Base-by-base conservation (phyloP, 1,139 yeast genomes). In the Candida mesenterica region DNA sequence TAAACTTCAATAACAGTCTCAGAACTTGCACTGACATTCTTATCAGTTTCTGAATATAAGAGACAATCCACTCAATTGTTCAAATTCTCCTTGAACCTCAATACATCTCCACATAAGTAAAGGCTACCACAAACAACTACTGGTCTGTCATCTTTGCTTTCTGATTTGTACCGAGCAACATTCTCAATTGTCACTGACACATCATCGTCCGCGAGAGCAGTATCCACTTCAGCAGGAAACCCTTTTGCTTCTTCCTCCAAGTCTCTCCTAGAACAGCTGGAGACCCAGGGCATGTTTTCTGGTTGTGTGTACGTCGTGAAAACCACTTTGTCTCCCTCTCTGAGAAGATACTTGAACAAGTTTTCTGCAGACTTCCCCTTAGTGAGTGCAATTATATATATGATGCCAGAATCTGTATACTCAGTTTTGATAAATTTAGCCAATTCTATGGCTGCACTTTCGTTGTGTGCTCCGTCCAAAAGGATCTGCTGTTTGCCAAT, bases 241-340 rank as follows among this genome's bases (percentile, higher is more conserved):
- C 50, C 42, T 19, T 36, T 27, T 2, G 75, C 68, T 15, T 57
- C 52, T 8, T 43, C 28, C 23, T 59, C 56, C 12, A 83, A 51
- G 3, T 61, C 67, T 1, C 53, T 53, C 0, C 74, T 57, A 2
- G 65, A 59, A 43, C 67, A 69, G 2, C 87, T 62, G 17, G 65
- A 51, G 10, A 92, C 79, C 97, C 97, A 92, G 0, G 97, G 96
- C 97, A 90, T 90, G 0, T 86, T 82, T 12, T 84, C 94, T 0
- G 95, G 92, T 1, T 61, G 43, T 2, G 80, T 73, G 53, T 89
- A 92, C 24, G 62, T 53, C 0, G 92, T 79, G 2, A 82, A 72
- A 2, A 82, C 62, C 0, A 89, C 73, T 2, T 61, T 57, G 50
- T 89, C 96, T 1, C 45, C 32, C 1, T 63, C 55, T 8, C 53